Conservation (phyloP, 73 alveolate genomes). For the Symbiodinium pilosum region DNA sequence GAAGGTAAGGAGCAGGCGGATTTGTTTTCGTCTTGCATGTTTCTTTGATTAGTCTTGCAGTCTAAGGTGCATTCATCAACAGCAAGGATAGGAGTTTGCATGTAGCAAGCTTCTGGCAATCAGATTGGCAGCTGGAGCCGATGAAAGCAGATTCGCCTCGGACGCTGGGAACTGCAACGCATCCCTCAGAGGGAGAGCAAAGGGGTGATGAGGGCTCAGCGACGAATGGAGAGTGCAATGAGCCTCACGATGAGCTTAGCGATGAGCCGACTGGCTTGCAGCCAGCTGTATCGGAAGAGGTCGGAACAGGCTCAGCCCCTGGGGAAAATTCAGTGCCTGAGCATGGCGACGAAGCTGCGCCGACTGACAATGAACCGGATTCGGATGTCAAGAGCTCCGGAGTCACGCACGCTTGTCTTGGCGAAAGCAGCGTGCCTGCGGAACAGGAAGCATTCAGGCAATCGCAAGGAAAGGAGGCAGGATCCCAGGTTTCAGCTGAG, state of each 20-base stretch:
- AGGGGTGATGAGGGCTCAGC: too few species aligned
- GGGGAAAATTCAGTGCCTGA: not conserved
- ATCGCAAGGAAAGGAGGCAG: not conserved
- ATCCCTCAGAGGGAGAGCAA: not conserved
- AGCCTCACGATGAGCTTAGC: not conserved
- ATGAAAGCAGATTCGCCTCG: too few species aligned
- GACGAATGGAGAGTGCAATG: not conserved
- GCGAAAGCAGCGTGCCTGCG: conserved; percentile 8
- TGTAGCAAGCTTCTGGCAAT: not conserved
- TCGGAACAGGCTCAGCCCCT: not conserved
- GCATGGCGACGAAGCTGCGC: not conserved
- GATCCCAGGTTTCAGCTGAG: conserved; percentile 11
- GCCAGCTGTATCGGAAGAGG: too few species aligned
- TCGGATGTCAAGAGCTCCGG: not conserved
- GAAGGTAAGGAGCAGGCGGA: not conserved
- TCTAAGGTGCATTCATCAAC: not conserved
- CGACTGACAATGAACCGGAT: not conserved
- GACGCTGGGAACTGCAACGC: too few species aligned
- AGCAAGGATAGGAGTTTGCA: not conserved
- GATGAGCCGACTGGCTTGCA: not conserved
- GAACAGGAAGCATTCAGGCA: too few species aligned
- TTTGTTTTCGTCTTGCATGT: not conserved
- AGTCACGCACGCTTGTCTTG: not conserved
- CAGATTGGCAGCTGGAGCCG: not conserved
- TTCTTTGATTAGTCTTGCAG: not conserved